These are phyloP conservation scores for Neonectria coccinea DNA, from an alignment of 2,329 filamentous ascomycete genomes.

Conservation along the genomic window DNA sequence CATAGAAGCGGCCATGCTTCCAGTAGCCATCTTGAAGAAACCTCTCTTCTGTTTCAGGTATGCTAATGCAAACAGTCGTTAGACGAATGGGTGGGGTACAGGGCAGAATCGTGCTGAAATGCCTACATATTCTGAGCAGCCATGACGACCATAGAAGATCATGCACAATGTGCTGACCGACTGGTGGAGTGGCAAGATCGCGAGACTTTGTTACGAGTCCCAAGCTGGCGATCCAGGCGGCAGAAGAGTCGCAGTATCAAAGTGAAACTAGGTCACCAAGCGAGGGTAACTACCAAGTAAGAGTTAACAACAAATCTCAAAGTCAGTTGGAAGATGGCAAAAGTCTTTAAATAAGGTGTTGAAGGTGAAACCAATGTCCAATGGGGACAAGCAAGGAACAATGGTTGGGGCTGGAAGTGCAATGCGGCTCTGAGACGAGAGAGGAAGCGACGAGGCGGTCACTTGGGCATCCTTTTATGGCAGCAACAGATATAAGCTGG, in stretches of 20 bases:
- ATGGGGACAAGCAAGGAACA: not conserved
- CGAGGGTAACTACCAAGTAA: not conserved
- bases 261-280: not conserved
- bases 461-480: constrained; percentile 1
- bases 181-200: not conserved
- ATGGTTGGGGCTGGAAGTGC: not conserved
- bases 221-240: not conserved
- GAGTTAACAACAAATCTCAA: constrained; percentile 6
- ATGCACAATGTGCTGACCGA: not conserved
- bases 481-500: not conserved
- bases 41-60: constrained; percentile 34
- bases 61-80: constrained; percentile 31
- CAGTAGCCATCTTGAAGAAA: constrained; percentile 48
- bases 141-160: constrained; percentile 46
- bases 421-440: not conserved
- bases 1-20: constrained; percentile 78
- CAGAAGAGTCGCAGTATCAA: not conserved
- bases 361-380: not conserved
- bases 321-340: not conserved
- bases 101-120: not conserved
- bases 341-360: not conserved
- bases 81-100: constrained; percentile 24
- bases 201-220: not conserved
- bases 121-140: constrained; percentile 48
- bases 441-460: not conserved